These are phyloP conservation scores for Ambrosiella beaveri DNA, from an alignment of 2,329 filamentous ascomycete genomes.

Conservation along the genomic window DNA sequence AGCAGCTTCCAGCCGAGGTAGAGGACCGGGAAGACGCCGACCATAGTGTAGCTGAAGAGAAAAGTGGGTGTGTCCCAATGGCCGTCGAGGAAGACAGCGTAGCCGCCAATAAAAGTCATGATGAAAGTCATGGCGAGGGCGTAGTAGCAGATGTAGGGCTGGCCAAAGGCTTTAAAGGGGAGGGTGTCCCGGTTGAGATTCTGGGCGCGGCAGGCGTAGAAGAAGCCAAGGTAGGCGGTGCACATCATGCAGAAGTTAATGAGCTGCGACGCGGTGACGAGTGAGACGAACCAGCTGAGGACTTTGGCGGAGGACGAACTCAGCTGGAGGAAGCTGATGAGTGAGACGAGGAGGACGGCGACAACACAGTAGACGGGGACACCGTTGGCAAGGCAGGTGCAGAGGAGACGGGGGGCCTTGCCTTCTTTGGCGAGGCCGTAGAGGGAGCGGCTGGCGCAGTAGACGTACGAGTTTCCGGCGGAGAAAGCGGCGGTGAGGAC, in stretches of 20 bases:
- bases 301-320: conserved; percentile 48
- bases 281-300: conserved; percentile 52
- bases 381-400: conserved; percentile 42
- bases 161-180: conserved; percentile 51
- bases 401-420: conserved; percentile 44
- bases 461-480: conserved; percentile 47
- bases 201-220: conserved; percentile 51
- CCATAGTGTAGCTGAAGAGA: conserved; percentile 61
- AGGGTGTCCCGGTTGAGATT: conserved; percentile 48
- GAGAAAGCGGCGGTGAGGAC: conserved; percentile 37
- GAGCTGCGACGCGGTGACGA: conserved; percentile 54
- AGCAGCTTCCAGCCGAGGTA: conserved; percentile 56
- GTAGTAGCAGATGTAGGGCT: conserved; percentile 57
- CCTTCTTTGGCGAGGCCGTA: conserved; percentile 52
- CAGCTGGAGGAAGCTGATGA: conserved; percentile 59
- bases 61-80: conserved; percentile 53
- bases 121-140: conserved; percentile 44
- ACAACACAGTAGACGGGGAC: conserved; percentile 60
- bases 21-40: conserved; percentile 51
- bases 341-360: conserved; percentile 47
- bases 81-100: conserved; percentile 52
- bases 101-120: conserved; percentile 62
- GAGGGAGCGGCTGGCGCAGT: conserved; percentile 50
- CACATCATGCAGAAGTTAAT: conserved; percentile 57
- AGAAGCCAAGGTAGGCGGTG: conserved; percentile 54